phyloP scores from a whole-genome alignment of 1,139 yeast species.

The Diutina neorugosa region DNA sequence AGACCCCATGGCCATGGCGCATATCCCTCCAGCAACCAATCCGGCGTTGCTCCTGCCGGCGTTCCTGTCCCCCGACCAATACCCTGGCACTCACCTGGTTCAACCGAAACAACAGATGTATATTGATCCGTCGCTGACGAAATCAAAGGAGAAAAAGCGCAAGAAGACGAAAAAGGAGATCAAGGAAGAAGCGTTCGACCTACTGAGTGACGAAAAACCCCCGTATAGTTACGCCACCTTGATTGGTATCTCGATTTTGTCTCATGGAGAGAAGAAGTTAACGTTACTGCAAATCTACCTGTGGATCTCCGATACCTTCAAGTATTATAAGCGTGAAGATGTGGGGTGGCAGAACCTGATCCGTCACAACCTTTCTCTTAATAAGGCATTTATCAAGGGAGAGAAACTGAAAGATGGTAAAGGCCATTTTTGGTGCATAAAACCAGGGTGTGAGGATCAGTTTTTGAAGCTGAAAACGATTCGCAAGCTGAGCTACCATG shows the following conservation, averaged over 20 bases:
- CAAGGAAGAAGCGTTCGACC: constrained; percentile 22
- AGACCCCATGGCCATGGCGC: not conserved
- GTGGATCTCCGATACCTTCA: constrained; percentile 87
- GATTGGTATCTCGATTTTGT: constrained; percentile 86
- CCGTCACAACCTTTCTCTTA: constrained; percentile 72
- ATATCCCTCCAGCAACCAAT: not conserved
- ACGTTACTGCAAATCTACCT: constrained; percentile 84
- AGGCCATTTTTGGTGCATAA: constrained; percentile 95
- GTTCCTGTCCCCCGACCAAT: constrained; percentile 1
- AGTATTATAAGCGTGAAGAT: constrained; percentile 72
- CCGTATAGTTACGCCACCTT: constrained; percentile 91
- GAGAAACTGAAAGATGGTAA: constrained; percentile 92
- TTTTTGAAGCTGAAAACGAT: constrained; percentile 55
- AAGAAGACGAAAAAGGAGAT: constrained; percentile 17
- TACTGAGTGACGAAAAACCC: constrained; percentile 53
- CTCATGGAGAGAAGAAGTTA: constrained; percentile 67
- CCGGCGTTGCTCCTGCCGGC: constrained; percentile 1
- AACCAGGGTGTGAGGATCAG: constrained; percentile 69
- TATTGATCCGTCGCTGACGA: constrained; percentile 5
- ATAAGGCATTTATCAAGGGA: constrained; percentile 81
- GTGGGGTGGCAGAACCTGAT: constrained; percentile 94
- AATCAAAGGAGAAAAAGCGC: constrained; percentile 10
- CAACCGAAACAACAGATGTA: not conserved
- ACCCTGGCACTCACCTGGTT: not conserved
- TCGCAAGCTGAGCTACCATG: constrained; percentile 33